Conservation (phyloP, 2,329 filamentous ascomycete species). For the Zymoseptoria tritici region DNA sequence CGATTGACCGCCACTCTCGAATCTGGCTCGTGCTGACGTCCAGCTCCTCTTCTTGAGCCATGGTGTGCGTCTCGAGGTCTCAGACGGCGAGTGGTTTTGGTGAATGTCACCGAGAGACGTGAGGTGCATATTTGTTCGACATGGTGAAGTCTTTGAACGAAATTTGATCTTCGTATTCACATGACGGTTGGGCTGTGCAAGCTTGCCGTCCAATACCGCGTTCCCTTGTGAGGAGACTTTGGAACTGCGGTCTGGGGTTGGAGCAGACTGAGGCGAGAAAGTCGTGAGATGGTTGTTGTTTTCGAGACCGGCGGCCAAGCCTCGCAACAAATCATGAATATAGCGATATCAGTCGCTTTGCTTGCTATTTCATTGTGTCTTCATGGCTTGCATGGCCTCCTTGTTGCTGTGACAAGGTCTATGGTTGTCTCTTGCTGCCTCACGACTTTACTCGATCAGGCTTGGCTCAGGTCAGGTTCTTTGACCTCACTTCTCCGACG, state of each 20-base stretch:
- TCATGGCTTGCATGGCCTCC: too few relatives aligned
- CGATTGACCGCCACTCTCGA: conserved; percentile 59
- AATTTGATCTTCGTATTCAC: background rate
- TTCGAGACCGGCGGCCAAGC: background rate
- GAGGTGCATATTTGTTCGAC: background rate
- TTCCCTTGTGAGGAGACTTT: background rate
- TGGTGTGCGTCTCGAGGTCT: background rate
- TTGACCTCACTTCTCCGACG: too few relatives aligned
- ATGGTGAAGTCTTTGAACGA: background rate
- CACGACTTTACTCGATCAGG: too few relatives aligned
- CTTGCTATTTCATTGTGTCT: too few relatives aligned
- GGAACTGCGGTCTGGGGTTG: background rate
- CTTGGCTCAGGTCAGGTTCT: too few relatives aligned
- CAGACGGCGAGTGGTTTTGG: background rate
- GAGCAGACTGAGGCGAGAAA: background rate
- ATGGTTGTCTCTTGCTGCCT: too few relatives aligned
- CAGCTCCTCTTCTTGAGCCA: background rate
- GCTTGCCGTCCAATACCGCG: background rate
- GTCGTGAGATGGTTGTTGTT: background rate
- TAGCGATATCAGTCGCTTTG: too few relatives aligned
- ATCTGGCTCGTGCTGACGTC: conserved; percentile 41
- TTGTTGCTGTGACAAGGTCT: too few relatives aligned
- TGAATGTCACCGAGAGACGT: background rate
- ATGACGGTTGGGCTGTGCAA: background rate
- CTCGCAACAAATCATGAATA: too few relatives aligned